Base-by-base conservation (phyloP, 108 stramenopile genomes). In the Schizochytrium sp. region DNA sequence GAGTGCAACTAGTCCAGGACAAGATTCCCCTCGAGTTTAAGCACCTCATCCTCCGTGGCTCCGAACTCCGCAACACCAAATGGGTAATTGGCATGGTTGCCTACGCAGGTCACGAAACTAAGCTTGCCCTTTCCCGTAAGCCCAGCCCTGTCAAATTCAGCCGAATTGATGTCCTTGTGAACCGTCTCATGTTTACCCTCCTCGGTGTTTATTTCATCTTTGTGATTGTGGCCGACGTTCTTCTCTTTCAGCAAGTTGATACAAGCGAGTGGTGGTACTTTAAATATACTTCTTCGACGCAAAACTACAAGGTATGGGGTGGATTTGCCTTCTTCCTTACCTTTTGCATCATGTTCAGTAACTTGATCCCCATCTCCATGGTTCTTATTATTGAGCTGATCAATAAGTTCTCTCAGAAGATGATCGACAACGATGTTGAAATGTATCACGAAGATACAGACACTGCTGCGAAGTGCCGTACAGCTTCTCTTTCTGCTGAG, bases 91-190 rank as follows among this genome's bases (percentile, higher is more conserved):
- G 97, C 28, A 64, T 98, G 3, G 97, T 97, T 53, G 97, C 95
- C 76, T 98, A 97, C 91, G 98, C 99, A 19, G 99, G 99, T 46
- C 92, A 91, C 12, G 98, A 99, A 88, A 98, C 97, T 5, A 98
- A 98, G 90, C 89, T 99, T 38, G 95, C 96, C 17, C 94, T 94
- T 92, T 98, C 98, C 90, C 95, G 97, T 28, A 92, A 97, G 53
- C 94, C 95, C 5, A 94, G 96, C 17, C 98, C 97, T 12, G 95
- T 96, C 72, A 98, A 98, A 91, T 96, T 98, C 88, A 96, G 96
- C 90, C 94, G 95, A 55, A 87, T 98, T 46, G 99, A 99, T 88
- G 46, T 49, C 3, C 55, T 72, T 69, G 87, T 94, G 40, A 94
- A 94, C 91, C 61, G 53, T n/a, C 83, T 90, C 49, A 57, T 94